phyloP scores from a whole-genome alignment of 2,329 filamentous ascomycete genomes.

The Nectriaceae sp. region DNA sequence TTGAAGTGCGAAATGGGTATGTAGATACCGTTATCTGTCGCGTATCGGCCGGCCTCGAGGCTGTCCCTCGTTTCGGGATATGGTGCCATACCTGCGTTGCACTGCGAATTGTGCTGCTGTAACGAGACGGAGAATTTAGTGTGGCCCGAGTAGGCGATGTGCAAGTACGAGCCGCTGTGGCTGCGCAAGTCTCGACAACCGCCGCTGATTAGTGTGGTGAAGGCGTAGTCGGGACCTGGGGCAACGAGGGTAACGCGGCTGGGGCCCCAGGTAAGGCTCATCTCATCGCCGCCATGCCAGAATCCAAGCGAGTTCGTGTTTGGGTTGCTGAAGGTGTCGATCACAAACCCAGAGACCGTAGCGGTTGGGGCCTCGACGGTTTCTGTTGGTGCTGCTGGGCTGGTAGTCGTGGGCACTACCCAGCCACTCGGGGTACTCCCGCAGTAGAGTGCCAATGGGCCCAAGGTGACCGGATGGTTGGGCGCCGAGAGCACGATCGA shows the following conservation, averaged over 20 bases:
- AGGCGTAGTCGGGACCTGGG: constrained; percentile 52
- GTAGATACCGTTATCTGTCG: constrained; percentile 58
- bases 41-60: constrained; percentile 63
- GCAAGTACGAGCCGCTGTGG: constrained; percentile 61
- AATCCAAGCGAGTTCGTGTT: constrained; percentile 60
- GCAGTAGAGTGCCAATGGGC: constrained; percentile 61
- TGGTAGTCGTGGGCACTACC: constrained; percentile 42
- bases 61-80: constrained; percentile 70
- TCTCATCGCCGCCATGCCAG: constrained; percentile 68
- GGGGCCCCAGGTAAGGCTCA: constrained; percentile 52
- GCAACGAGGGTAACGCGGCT: constrained; percentile 49
- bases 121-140: constrained; percentile 65
- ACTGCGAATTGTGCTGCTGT: constrained; percentile 66
- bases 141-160: constrained; percentile 64
- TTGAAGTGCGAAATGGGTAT: constrained; percentile 68
- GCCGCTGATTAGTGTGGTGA: constrained; percentile 56
- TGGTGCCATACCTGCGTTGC: constrained; percentile 55
- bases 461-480: constrained; percentile 49
- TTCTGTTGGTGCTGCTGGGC: constrained; percentile 43
- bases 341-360: constrained; percentile 51
- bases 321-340: constrained; percentile 60
- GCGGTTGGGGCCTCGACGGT: constrained; percentile 53
- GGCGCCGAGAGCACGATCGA: constrained; percentile 53
- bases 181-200: constrained; percentile 51
- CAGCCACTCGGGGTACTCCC: constrained; percentile 52